phyloP scores from a whole-genome alignment of 1,284 basidiomycete species.

The Sporisorium exsertum region DNA sequence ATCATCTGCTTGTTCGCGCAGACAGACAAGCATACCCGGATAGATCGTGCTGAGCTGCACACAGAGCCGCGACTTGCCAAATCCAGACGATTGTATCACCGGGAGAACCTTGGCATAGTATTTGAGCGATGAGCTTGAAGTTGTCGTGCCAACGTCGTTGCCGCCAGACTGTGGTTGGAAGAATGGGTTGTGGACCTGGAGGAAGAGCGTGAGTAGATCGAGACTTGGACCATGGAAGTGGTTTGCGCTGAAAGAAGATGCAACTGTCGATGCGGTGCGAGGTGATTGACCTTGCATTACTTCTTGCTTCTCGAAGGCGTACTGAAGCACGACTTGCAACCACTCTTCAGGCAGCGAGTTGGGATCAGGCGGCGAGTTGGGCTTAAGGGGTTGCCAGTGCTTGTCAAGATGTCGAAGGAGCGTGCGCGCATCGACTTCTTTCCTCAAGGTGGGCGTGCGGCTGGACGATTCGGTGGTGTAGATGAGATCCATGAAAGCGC shows the following conservation, averaged over 20 bases:
- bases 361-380: not conserved
- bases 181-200: not conserved
- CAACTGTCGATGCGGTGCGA: no score
- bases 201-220: not conserved
- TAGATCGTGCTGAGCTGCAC: slow-evolving; percentile 1
- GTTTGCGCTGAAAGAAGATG: not conserved
- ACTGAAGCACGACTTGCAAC: not conserved
- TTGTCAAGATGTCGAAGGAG: no score
- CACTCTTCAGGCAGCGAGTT: not conserved
- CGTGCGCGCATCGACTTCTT: not conserved
- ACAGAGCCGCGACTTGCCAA: slow-evolving; percentile 1
- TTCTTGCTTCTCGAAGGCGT: not conserved
- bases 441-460: not conserved
- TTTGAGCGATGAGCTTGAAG: not conserved
- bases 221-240: not conserved
- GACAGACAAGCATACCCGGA: slow-evolving; percentile 5
- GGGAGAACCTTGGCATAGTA: slow-evolving; percentile 4
- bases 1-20: not conserved
- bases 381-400: no score
- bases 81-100: not conserved
- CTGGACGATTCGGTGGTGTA: not conserved
- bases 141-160: not conserved
- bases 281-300: not conserved
- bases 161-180: not conserved
- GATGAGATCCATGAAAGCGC: not conserved